These are phyloP conservation scores for Sarocladiaceae sp. DNA, from an alignment of 2,329 filamentous ascomycete species.

Conservation along the genomic window DNA sequence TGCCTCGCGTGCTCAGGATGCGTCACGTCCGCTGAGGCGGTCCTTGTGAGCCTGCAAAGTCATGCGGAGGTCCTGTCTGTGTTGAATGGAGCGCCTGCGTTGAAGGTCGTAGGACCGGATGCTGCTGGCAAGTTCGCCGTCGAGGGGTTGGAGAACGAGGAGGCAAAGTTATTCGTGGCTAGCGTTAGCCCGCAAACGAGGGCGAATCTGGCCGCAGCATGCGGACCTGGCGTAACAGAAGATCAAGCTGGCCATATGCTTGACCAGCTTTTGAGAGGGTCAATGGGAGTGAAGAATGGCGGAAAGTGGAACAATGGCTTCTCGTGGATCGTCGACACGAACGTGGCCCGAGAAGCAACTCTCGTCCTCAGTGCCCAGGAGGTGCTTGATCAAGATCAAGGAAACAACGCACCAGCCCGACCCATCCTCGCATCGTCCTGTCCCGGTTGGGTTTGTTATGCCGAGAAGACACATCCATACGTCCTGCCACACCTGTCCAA, in stretches of 20 bases:
- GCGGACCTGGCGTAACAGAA: conserved; percentile 64
- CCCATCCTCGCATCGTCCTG: conserved; percentile 84
- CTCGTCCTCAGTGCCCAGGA: conserved; percentile 76
- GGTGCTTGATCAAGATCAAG: conserved; percentile 37
- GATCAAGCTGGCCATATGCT: conserved; percentile 75
- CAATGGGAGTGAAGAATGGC: conserved; percentile 60
- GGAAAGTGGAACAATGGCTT: conserved; percentile 73
- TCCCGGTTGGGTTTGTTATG: conserved; percentile 98
- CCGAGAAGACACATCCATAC: conserved; percentile 94
- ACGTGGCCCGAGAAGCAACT: conserved; percentile 72
- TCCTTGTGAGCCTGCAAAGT: conserved; percentile 91
- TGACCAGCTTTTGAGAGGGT: conserved; percentile 65
- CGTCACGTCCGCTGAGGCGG: conserved; percentile 93
- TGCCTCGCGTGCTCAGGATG: conserved; percentile 97
- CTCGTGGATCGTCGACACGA: conserved; percentile 86
- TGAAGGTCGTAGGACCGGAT: conserved; percentile 31
- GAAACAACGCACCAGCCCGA: conserved; percentile 21
- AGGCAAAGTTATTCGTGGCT: conserved; percentile 79
- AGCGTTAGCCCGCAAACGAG: conserved; percentile 88
- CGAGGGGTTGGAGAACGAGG: conserved; percentile 47
- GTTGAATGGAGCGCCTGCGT: conserved; percentile 60
- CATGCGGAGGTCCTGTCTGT: conserved; percentile 84
- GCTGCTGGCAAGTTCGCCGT: conserved; percentile 30
- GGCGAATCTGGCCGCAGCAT: conserved; percentile 82
- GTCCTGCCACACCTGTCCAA: conserved; percentile 85